Percentiles rank a stretch among this genome's conserved stretches.
These are phyloP conservation scores for Luzula sylvatica DNA, from an alignment of 176 grass and related monocot species.

Conservation along the genomic window DNA sequence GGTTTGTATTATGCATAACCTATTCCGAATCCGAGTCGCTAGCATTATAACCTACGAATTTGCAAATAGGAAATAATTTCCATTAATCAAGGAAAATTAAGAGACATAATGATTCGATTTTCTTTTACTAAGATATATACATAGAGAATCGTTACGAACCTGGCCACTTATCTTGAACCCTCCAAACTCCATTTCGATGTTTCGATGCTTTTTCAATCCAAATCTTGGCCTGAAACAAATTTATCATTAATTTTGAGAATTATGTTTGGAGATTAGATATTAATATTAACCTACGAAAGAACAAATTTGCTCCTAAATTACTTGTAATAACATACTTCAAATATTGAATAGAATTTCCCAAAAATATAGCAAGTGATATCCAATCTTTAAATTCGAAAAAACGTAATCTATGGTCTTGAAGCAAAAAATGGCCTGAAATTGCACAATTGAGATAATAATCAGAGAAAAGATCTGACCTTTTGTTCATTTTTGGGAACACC, in stretches of 20 bases:
- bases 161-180: constrained; percentile 67
- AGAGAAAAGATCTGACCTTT: constrained; percentile 39
- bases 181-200: constrained; percentile 67
- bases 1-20: constrained; percentile 41
- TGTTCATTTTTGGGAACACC: constrained; percentile 68
- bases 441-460: not conserved
- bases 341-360: no score
- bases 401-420: not conserved
- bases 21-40: constrained; percentile 89
- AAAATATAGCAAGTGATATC: not conserved
- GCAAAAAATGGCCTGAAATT: not conserved
- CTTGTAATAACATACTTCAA: no score
- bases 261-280: constrained; percentile 1
- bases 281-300: not conserved
- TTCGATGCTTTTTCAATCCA: constrained; percentile 92
- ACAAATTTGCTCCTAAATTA: no score
- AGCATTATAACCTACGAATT: constrained; percentile 73
- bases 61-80: not conserved
- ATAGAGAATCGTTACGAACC: constrained; percentile 27
- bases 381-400: not conserved
- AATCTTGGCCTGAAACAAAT: constrained; percentile 45
- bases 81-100: no score
- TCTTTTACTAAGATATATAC: not conserved
- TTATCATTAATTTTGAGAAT: not conserved
- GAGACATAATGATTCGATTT: no score